These are phyloP conservation scores for Cytidiella melzeri DNA, from an alignment of 768 basidiomycete genomes.

Conservation along the genomic window DNA sequence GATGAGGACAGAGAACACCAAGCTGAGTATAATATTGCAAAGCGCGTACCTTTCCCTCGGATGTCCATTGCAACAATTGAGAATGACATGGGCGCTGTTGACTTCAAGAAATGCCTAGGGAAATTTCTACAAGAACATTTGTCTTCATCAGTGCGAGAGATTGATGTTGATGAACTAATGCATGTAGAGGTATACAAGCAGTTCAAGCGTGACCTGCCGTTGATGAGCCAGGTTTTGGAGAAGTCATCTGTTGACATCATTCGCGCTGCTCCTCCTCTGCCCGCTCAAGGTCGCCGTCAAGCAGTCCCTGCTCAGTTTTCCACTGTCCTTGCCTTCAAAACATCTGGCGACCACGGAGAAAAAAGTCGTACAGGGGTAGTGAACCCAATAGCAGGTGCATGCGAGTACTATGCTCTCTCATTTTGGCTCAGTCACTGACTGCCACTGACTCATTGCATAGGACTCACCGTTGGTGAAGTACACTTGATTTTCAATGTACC, in stretches of 20 bases:
- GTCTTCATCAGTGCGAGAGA: not conserved
- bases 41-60: not conserved
- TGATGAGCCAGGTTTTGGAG: not conserved
- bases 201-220: not conserved
- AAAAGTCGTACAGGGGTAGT: not conserved
- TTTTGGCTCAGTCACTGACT: not conserved
- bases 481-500: not conserved
- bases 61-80: not conserved
- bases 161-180: not conserved
- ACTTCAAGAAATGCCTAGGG: slow-evolving; percentile 1
- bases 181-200: not conserved
- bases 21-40: slow-evolving; percentile 1
- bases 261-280: not conserved
- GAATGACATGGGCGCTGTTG: not conserved
- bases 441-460: too few relatives aligned
- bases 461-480: not conserved
- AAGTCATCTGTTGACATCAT: not conserved
- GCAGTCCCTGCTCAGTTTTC: not conserved
- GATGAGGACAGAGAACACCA: not conserved
- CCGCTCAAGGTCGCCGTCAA: not conserved
- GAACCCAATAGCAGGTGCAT: not conserved
- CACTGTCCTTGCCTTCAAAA: not conserved
- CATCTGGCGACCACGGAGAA: not conserved
- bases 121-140: not conserved
- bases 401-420: not conserved